Evolutionary conservation across 352 stramenopile genomes (phyloP).

Genomic region (Pythium brachiatum): DNA sequence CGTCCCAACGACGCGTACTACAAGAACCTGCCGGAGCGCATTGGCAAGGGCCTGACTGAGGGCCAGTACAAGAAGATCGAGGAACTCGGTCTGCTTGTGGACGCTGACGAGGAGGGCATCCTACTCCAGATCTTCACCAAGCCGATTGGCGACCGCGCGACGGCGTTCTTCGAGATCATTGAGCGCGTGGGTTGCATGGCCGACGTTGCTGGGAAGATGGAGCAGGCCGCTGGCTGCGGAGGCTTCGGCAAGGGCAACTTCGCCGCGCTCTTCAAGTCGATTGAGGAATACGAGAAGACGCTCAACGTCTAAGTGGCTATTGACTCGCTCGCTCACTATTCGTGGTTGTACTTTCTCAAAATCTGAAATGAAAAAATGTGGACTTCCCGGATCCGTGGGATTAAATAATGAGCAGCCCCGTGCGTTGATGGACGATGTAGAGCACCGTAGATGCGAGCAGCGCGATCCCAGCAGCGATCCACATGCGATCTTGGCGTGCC

Average conservation of each 20-base stretch:
- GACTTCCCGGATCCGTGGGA: background rate
- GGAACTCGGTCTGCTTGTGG: slow-evolving; percentile 91
- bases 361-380: slow-evolving; percentile 1
- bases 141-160: slow-evolving; percentile 81
- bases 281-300: slow-evolving; percentile 89
- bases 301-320: slow-evolving; percentile 58
- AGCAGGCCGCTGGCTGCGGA: slow-evolving; percentile 78
- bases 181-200: slow-evolving; percentile 89
- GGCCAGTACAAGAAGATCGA: slow-evolving; percentile 91
- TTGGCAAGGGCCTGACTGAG: slow-evolving; percentile 73
- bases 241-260: slow-evolving; percentile 94
- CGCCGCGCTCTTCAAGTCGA: slow-evolving; percentile 90
- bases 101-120: slow-evolving; percentile 95
- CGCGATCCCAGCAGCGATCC: slow-evolving; percentile 63
- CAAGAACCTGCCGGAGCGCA: slow-evolving; percentile 75
- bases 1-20: slow-evolving; percentile 90
- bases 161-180: slow-evolving; percentile 93
- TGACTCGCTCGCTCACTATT: background rate
- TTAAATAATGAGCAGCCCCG: slow-evolving; percentile 65
- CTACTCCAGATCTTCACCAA: slow-evolving; percentile 93
- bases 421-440: slow-evolving; percentile 78
- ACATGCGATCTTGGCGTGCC: slow-evolving; percentile 70
- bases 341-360: background rate
- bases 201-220: slow-evolving; percentile 61
- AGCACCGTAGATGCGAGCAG: slow-evolving; percentile 63